phyloP scores from a whole-genome alignment of 2,329 filamentous ascomycete genomes.

The Aspergillus fumigatus region DNA sequence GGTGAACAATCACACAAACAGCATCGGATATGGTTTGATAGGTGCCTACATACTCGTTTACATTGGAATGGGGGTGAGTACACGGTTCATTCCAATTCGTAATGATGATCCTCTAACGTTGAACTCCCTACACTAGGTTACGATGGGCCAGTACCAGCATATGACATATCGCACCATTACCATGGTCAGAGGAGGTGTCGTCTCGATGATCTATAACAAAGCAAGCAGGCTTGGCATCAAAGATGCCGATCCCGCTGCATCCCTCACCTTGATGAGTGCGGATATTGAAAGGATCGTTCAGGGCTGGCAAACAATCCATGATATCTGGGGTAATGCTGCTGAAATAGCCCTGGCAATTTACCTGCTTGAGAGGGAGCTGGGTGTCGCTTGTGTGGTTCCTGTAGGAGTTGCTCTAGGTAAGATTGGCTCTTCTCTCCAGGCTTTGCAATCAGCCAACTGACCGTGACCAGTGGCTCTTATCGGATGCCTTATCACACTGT shows the following conservation, averaged over 20 bases:
- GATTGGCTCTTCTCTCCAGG: constrained; percentile 7
- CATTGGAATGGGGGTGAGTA: constrained; percentile 36
- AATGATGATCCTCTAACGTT: neutral
- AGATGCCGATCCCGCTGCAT: constrained; percentile 33
- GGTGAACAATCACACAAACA: constrained; percentile 23
- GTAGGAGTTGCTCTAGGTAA: constrained; percentile 40
- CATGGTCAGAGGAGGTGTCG: constrained; percentile 40
- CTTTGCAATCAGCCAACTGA: neutral
- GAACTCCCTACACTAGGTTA: constrained; percentile 22
- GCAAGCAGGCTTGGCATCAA: constrained; percentile 29
- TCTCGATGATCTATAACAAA: constrained; percentile 51
- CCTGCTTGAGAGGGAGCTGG: constrained; percentile 39
- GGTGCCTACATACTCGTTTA: constrained; percentile 43
- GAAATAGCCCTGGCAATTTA: constrained; percentile 46
- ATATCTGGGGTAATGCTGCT: constrained; percentile 43
- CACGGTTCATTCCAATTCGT: neutral
- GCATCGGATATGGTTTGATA: constrained; percentile 41
- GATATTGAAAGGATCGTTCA: constrained; percentile 43
- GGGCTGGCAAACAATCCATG: constrained; percentile 41
- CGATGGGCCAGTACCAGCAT: constrained; percentile 41
- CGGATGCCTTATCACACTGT: constrained; percentile 32
- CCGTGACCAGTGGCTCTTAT: constrained; percentile 27
- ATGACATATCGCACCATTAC: constrained; percentile 40
- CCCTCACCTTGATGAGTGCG: constrained; percentile 44
- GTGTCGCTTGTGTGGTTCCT: constrained; percentile 43